Base-by-base conservation (phyloP, 2,329 filamentous ascomycete species). In the Pestalotiopsis sp. region DNA sequence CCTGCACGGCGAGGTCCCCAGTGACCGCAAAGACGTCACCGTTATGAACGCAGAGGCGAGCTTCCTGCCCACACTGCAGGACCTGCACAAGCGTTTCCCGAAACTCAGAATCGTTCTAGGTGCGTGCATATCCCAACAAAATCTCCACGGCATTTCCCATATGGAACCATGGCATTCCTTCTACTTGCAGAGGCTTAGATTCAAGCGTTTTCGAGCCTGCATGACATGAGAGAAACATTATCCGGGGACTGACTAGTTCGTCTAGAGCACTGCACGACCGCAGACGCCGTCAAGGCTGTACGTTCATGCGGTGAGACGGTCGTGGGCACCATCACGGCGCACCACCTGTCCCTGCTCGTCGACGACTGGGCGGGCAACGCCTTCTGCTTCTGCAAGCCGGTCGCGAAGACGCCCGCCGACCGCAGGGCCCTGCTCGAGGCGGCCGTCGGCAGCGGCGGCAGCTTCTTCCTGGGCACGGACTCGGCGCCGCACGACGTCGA, bases 391-490 rank as follows among this genome's bases (percentile, higher is more conserved):
- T 93, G 91, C 83, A 93, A 93, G 78, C 91, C 91, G 4, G 89
- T 89, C 64, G 83, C 85, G 56, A 87, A 87, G 81, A 87, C 88
- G 4, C 69, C 69, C 4, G 69, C 68, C 25, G 91, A 95, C 76
- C 87, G 94, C 4, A 87, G 91, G 65, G 92, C 93, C 5, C 85
- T 97, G 56, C 80, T 97, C 66, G 85, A 88, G 68, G 90, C 91
- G 3, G 85, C 89, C 5, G 83, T 87, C 36, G 86, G 83, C 71
- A 87, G 89, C 71, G 82, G 87, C 49, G 81, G 85, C 17, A 91
- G 91, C 75, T 93, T 93, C 81, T 94, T 94, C 83, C 89, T 95
- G 25, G 91, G 89, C 52, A 83, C 80, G n/a, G 92, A 94, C 78
- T 90, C 86, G 14, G 92, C 92, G n/a, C 92, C 69, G 38, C 90